Evolutionary conservation across 2,329 filamentous ascomycete genomes (phyloP).

Genomic region (Cytospora piceicola): DNA sequence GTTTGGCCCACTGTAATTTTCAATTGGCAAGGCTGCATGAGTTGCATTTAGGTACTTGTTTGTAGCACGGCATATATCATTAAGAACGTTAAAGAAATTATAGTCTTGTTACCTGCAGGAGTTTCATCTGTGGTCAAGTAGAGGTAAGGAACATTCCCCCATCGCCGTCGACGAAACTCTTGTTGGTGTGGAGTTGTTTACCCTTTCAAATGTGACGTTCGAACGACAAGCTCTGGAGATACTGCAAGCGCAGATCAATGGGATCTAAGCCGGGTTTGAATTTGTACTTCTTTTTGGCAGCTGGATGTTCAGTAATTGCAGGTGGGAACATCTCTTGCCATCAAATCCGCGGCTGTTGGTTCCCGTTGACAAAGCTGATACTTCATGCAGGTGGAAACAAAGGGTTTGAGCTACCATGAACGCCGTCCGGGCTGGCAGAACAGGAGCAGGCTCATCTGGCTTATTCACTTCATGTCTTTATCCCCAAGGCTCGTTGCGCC

Average conservation of each 20-base stretch:
- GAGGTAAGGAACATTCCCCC: constrained; percentile 1
- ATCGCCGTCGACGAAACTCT: not conserved
- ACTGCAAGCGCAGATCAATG: not conserved
- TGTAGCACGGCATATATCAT: not conserved
- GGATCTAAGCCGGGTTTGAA: not conserved
- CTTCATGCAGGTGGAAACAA: not conserved
- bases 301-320: not conserved
- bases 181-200: too few species aligned
- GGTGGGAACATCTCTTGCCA: not conserved
- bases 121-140: not conserved
- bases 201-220: not conserved
- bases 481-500: not conserved
- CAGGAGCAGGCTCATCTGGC: constrained; percentile 2
- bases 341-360: not conserved
- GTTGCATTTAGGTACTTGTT: not conserved
- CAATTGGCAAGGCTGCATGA: constrained; percentile 1
- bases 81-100: not conserved
- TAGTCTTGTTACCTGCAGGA: not conserved
- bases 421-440: constrained; percentile 10
- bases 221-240: not conserved
- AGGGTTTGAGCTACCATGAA: constrained; percentile 2
- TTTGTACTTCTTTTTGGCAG: not conserved
- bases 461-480: not conserved
- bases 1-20: constrained; percentile 10
- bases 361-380: not conserved